Evolutionary conservation across 768 basidiomycete genomes (phyloP), one percentile per base, ranked within the genome.

Genomic region (Phylloporus arenicola): DNA sequence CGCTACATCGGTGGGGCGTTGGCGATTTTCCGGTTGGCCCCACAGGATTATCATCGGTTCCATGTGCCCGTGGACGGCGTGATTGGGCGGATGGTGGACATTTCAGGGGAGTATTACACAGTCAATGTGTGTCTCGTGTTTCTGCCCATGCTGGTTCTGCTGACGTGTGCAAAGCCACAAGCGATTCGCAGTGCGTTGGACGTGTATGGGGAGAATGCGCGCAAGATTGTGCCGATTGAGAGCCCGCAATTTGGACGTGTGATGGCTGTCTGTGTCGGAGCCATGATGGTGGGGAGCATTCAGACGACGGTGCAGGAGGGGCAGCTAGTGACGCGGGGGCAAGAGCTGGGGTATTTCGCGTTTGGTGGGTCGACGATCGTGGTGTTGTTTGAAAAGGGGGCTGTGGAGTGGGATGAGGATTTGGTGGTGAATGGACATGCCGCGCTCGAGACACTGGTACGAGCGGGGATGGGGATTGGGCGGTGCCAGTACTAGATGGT

Each of bases 361-460:
- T 98, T 97, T 59, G 95, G 94, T 48, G 93, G 92, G 1, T 94
- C 91, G 25, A 94, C 93, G 11, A 89, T 96, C 55, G 93, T 98
- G 35, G 69, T 90, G 39, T 67, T 97, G 16, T 93, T 97, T 58
- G 91, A 93, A 68, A 90, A 84, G 62, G 88, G 86, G 7, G 77
- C 70, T 4, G 79, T 97, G 13, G 75, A 85, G 61, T 99, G 92
- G 87, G 95, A 98, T 59, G 88, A 93, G 56, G 94, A 97, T 67
- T 67, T 96, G 16, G 57, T 92, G 29, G 74, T 86, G 49, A 96
- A 96, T 65, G 84, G 88, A n/a, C 72, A 75, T 27, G 88, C 89
- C 3, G 82, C 84, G n/a, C 75, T 98, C 20, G 92, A 94, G 71
- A 94, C 92, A 0, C 78, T 93, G 22, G 90, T 94, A 8, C 82